Percentiles rank a stretch among this genome's conserved stretches.
Evolutionary conservation across 768 basidiomycete species (phyloP).

Genomic region (Lactifluus volemus): DNA sequence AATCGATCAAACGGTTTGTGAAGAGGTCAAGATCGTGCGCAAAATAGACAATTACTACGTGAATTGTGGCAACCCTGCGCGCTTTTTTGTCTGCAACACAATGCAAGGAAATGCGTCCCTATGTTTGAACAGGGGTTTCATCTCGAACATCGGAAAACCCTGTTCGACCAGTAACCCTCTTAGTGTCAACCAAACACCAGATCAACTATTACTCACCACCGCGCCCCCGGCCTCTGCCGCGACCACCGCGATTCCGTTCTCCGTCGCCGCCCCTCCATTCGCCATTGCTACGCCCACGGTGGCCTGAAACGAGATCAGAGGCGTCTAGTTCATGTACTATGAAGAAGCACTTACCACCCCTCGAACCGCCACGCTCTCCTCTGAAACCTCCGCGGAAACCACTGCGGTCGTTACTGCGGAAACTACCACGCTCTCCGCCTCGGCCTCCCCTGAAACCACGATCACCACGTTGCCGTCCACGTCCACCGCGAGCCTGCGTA

Average conservation of each 20-base stretch:
- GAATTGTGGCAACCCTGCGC: neutral
- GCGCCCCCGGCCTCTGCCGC: slow-evolving; percentile 27
- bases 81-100: slow-evolving; percentile 1
- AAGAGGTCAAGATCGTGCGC: slow-evolving; percentile 1
- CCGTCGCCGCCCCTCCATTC: slow-evolving; percentile 26
- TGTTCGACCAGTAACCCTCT: neutral
- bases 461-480: slow-evolving; percentile 17
- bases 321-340: neutral
- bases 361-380: slow-evolving; percentile 25
- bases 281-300: slow-evolving; percentile 23
- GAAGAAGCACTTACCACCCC: slow-evolving; percentile 15
- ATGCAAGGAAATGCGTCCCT: neutral
- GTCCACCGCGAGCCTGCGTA: slow-evolving; percentile 20
- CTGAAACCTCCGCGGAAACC: slow-evolving; percentile 36
- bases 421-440: slow-evolving; percentile 19
- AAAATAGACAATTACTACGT: neutral
- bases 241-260: slow-evolving; percentile 24
- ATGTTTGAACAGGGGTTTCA: slow-evolving; percentile 13
- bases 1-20: neutral
- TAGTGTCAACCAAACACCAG: neutral
- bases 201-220: slow-evolving; percentile 18
- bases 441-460: slow-evolving; percentile 14
- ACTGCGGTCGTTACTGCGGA: slow-evolving; percentile 26
- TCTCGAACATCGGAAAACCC: slow-evolving; percentile 14
- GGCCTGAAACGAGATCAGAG: slow-evolving; percentile 1